Evolutionary conservation across 345 rosid genomes (phyloP).

Genomic region (Salix caprea): DNA sequence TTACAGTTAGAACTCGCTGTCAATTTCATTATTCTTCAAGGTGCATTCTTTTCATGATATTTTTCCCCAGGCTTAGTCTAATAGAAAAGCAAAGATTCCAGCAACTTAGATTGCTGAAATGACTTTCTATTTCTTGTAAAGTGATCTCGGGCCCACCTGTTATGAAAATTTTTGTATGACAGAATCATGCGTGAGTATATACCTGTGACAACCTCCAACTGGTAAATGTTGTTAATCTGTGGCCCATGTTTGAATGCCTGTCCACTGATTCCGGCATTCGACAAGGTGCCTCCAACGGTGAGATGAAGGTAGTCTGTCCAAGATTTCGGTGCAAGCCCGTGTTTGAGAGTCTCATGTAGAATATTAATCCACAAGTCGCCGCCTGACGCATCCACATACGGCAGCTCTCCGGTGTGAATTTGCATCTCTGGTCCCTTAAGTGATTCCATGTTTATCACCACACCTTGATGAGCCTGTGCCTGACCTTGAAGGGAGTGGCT

Average conservation of each 20-base stretch:
- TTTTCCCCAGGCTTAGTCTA: background rate
- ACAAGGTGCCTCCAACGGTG: conserved; percentile 84
- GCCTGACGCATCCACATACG: conserved; percentile 84
- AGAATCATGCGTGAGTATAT: conserved; percentile 11
- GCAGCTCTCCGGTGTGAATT: conserved; percentile 41
- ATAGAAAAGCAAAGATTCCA: background rate
- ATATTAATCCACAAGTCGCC: conserved; percentile 87
- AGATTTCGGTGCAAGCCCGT: conserved; percentile 81
- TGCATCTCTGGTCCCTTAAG: conserved; percentile 40
- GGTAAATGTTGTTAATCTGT: conserved; percentile 74
- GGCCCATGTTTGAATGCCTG: conserved; percentile 92
- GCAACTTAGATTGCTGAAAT: background rate
- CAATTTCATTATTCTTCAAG: conserved; percentile 6
- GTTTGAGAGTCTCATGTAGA: conserved; percentile 69
- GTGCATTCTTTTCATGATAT: background rate
- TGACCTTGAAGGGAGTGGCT: conserved; percentile 97
- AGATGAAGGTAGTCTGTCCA: conserved; percentile 98
- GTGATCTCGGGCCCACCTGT: background rate
- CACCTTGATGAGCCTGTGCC: conserved; percentile 72
- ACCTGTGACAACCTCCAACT: conserved; percentile 93
- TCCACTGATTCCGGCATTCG: conserved; percentile 93
- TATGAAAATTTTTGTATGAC: background rate
- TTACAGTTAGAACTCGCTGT: background rate
- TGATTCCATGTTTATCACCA: conserved; percentile 82
- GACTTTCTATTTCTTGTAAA: background rate